Evolutionary conservation across 2,329 filamentous ascomycete genomes (phyloP).

Genomic region (Ceratocystis smalleyi): DNA sequence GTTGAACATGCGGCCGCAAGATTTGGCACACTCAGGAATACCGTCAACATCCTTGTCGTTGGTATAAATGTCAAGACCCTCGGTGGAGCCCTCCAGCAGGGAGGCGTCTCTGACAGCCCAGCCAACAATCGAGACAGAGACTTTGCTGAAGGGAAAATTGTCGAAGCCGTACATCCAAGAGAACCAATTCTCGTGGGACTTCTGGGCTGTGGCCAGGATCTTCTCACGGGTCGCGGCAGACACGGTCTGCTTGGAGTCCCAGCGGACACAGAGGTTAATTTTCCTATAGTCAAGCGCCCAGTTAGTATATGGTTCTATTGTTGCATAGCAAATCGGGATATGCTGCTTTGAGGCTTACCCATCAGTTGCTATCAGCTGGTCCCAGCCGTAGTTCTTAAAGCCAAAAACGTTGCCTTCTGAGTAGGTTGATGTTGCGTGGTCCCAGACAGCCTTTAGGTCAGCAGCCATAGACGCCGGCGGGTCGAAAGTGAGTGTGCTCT

Average conservation of each 20-base stretch:
- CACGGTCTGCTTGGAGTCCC: slow-evolving; percentile 27
- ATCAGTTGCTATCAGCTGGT: slow-evolving; percentile 23
- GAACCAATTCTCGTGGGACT: slow-evolving; percentile 28
- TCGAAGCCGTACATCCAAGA: slow-evolving; percentile 30
- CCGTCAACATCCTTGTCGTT: slow-evolving; percentile 25
- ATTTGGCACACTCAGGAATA: slow-evolving; percentile 28
- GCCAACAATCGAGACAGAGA: slow-evolving; percentile 29
- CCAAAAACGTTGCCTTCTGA: slow-evolving; percentile 17
- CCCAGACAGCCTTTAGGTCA: slow-evolving; percentile 23
- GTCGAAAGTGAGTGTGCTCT: slow-evolving; percentile 22
- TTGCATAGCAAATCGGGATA: background rate
- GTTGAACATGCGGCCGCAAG: slow-evolving; percentile 32
- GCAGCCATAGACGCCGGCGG: slow-evolving; percentile 21
- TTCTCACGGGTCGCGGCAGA: slow-evolving; percentile 27
- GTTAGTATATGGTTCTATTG: background rate
- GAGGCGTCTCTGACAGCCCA: slow-evolving; percentile 28
- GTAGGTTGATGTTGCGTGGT: slow-evolving; percentile 22
- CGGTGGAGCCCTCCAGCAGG: slow-evolving; percentile 26
- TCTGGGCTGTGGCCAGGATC: slow-evolving; percentile 24
- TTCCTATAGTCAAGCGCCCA: slow-evolving; percentile 7
- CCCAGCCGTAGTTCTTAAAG: slow-evolving; percentile 26
- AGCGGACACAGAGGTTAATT: slow-evolving; percentile 30
- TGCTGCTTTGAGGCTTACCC: slow-evolving; percentile 19
- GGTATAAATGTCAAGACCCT: slow-evolving; percentile 29
- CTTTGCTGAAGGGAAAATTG: slow-evolving; percentile 28